Percentiles rank a stretch among this genome's conserved stretches.
These are phyloP conservation scores for Zancudomyces culisetae DNA, from an alignment of 371 early-diverging fungal species.

Conservation along the genomic window DNA sequence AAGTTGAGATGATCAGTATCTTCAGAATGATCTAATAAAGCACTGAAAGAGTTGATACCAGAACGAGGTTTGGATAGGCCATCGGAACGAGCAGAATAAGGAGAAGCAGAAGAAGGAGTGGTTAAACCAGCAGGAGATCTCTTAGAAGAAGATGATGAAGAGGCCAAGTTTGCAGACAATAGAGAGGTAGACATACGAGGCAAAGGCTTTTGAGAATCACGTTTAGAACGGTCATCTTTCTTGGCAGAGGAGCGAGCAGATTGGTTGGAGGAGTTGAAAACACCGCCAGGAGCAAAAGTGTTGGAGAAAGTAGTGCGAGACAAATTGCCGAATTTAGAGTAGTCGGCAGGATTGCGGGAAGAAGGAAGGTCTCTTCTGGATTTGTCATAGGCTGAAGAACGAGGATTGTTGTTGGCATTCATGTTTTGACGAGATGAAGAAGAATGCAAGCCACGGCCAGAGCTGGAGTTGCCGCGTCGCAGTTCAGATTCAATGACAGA, in stretches of 20 bases:
- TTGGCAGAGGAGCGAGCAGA: slow-evolving; percentile 26
- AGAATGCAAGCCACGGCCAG: slow-evolving; percentile 20
- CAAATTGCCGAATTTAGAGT: slow-evolving; percentile 61
- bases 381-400: too few relatives aligned
- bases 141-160: not conserved
- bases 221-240: slow-evolving; percentile 15
- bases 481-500: slow-evolving; percentile 37
- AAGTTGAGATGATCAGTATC: slow-evolving; percentile 17
- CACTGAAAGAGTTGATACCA: slow-evolving; percentile 36
- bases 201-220: slow-evolving; percentile 1
- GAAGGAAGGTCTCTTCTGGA: slow-evolving; percentile 1
- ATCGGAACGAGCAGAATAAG: too few relatives aligned
- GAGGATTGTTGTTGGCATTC: slow-evolving; percentile 26
- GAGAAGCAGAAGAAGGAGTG: slow-evolving; percentile 28
- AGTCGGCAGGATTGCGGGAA: slow-evolving; percentile 33
- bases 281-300: slow-evolving; percentile 37
- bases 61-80: slow-evolving; percentile 13
- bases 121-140: slow-evolving; percentile 26
- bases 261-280: slow-evolving; percentile 28
- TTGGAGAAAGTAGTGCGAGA: slow-evolving; percentile 28
- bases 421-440: slow-evolving; percentile 22
- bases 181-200: too few relatives aligned
- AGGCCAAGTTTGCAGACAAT: too few relatives aligned
- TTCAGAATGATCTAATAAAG: slow-evolving; percentile 20
- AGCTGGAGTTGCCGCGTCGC: slow-evolving; percentile 24